Base-by-base conservation (phyloP, 2,329 filamentous ascomycete species). In the Pseudogymnoascus sp. region DNA sequence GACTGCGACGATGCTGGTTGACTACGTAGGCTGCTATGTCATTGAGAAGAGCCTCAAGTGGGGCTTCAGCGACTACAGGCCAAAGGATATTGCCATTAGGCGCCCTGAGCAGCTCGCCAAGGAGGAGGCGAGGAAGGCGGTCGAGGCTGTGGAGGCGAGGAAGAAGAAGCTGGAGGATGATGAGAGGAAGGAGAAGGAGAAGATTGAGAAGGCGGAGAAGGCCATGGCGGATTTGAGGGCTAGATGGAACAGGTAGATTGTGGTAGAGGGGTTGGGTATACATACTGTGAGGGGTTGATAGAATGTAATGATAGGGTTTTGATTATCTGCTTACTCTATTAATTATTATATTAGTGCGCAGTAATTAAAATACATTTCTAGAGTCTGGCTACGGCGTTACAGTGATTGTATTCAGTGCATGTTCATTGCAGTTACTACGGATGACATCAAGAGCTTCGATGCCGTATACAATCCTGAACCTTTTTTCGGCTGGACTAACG, bases 21-120 rank as follows among this genome's bases (percentile, higher is more conserved):
- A 99, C 76, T 99, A 93, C 73, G 84, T 79, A 1, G 89, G 88
- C 13, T 99, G 95, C 80, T 97, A 86, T 80, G 66, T 91, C 36
- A 90, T 97, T 65, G 95, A 99, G 78, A 87, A 93, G 69, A 82
- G 86, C 0, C 82, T 99, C 70, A 99, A 99, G 82, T 79, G 75
- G 61, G 75, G 89, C 31, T 99, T 97, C 77, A 93, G 89, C 68
- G 95, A 99, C 76, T 96, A 91, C 79, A 87, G 86, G 68, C 91
- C 95, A 1, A 93, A 96, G 74, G 95, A 97, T 74, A 97, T 99
- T 72, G 93, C 95, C 1, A 80, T 89, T 62, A 83, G 95, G 67
- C 81, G 95, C 64, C 87, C 89, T 3, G 95, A 99, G 73, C 95
- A 99, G 81, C 78, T 96, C 10, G 84, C 87, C 74, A 81, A 87